Conservation (phyloP, 192 early-diverging fungal species). For the Coemansia guatemalensis region DNA sequence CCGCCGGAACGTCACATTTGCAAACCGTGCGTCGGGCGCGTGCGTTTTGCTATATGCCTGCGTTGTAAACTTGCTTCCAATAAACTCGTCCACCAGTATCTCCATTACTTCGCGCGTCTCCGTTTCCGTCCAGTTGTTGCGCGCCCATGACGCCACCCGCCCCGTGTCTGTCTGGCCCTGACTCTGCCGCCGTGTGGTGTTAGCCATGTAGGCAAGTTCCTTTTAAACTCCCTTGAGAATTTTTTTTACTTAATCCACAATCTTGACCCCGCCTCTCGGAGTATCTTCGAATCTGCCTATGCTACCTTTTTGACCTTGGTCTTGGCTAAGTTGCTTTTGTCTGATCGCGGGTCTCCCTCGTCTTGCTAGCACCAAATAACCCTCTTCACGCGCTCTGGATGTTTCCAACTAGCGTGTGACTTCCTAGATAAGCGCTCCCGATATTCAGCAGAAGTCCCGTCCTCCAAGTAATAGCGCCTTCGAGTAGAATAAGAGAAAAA, state of each 20-base stretch:
- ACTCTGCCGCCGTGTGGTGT: not conserved
- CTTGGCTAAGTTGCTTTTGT: not conserved
- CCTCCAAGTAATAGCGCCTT: not conserved
- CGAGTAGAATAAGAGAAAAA: not conserved
- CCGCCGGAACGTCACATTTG: conserved; percentile 20
- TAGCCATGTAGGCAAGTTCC: not conserved
- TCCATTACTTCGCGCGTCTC: conserved; percentile 53
- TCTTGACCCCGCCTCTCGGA: not conserved
- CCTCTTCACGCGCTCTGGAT: not conserved
- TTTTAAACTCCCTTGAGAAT: not conserved
- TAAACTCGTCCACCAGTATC: conserved; percentile 46
- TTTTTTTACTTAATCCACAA: not conserved
- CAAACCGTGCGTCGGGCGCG: conserved; percentile 35
- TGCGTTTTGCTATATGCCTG: conserved; percentile 45
- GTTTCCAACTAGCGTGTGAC: not conserved
- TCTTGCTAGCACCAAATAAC: not conserved
- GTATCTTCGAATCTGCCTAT: not conserved
- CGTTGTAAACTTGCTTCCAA: conserved; percentile 20
- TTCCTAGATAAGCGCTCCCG: not conserved
- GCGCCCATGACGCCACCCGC: conserved; percentile 40
- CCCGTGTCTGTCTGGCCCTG: conserved; percentile 2
- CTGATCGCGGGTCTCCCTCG: not conserved
- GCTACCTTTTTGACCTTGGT: not conserved
- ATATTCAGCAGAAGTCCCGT: not conserved
- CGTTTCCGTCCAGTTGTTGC: conserved; percentile 51